Evolutionary conservation across 2,329 filamentous ascomycete species (phyloP).

Genomic region (Chaetomium sp.): DNA sequence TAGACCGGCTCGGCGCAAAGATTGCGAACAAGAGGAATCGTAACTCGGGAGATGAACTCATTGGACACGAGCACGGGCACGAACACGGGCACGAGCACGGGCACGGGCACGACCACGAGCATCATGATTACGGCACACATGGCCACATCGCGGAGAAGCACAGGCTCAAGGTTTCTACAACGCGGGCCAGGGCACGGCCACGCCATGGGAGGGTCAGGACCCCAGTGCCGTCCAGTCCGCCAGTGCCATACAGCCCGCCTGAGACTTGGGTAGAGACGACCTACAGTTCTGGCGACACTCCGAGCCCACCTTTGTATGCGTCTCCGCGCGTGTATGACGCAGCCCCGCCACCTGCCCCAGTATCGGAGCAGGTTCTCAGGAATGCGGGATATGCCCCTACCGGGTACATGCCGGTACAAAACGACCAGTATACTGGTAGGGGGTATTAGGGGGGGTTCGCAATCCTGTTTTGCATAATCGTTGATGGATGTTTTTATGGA

Average conservation of each 20-base stretch:
- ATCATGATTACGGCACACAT: background rate
- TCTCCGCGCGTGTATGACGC: background rate
- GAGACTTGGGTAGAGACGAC: background rate
- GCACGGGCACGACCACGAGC: background rate
- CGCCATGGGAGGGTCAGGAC: background rate
- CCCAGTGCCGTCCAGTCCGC: background rate
- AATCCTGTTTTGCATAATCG: too few species aligned
- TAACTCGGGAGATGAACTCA: slow-evolving; percentile 23
- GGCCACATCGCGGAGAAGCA: slow-evolving; percentile 5
- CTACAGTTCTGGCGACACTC: background rate
- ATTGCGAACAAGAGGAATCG: slow-evolving; percentile 27
- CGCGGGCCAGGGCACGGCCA: background rate
- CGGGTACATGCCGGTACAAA: slow-evolving; percentile 7
- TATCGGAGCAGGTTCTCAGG: background rate
- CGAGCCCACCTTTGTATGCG: background rate
- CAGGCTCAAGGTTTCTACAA: slow-evolving; percentile 6
- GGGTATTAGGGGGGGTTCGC: background rate
- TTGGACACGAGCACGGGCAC: slow-evolving; percentile 11
- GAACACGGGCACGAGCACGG: slow-evolving; percentile 1
- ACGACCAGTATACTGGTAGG: background rate
- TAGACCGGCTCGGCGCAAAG: slow-evolving; percentile 23
- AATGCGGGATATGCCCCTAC: background rate
- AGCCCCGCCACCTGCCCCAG: background rate
- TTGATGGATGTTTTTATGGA: background rate
- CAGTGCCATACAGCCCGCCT: too few species aligned